Evolutionary conservation across 2,329 filamentous ascomycete genomes (phyloP).

Genomic region (Torrubiellomyces zombiae): DNA sequence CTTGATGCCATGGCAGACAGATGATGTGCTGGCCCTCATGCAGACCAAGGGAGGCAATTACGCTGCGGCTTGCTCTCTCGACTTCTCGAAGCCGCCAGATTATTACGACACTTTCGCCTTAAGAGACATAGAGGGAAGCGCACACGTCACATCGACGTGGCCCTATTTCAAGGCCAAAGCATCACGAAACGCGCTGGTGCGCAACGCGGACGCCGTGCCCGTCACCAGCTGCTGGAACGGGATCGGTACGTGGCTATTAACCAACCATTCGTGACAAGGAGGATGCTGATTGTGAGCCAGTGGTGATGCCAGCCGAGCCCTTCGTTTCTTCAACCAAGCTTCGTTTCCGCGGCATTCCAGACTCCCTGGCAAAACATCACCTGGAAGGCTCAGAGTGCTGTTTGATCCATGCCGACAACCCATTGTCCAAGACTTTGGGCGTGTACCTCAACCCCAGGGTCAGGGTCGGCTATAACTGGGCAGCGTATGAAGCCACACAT

Average conservation of each 20-base stretch:
- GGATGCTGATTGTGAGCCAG: conserved; percentile 7
- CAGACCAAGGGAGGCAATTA: conserved; percentile 41
- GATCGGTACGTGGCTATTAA: conserved; percentile 15
- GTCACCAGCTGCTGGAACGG: conserved; percentile 30
- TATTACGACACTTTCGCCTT: conserved; percentile 50
- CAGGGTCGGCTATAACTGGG: conserved; percentile 44
- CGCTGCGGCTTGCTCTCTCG: conserved; percentile 44
- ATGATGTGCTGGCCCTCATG: conserved; percentile 38
- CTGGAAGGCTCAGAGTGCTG: conserved; percentile 70
- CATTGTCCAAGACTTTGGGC: conserved; percentile 30
- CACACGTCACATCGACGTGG: conserved; percentile 36
- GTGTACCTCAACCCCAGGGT: conserved; percentile 56
- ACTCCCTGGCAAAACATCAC: conserved; percentile 43
- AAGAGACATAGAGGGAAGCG: conserved; percentile 33
- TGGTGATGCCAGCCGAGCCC: conserved; percentile 35
- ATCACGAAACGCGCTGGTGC: conserved; percentile 37
- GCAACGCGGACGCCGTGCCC: conserved; percentile 26
- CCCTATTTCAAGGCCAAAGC: conserved; percentile 36
- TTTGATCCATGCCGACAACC: conserved; percentile 58
- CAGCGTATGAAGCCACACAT: conserved; percentile 34
- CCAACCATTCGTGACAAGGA: background rate
- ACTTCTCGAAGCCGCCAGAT: conserved; percentile 34
- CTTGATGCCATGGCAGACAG: conserved; percentile 18
- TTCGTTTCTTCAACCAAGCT: conserved; percentile 32
- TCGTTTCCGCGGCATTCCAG: conserved; percentile 46